Evolutionary conservation across 208 protist genomes (phyloP), one percentile per base, ranked within the genome.

Genomic region (Wallacemonas sp.): DNA sequence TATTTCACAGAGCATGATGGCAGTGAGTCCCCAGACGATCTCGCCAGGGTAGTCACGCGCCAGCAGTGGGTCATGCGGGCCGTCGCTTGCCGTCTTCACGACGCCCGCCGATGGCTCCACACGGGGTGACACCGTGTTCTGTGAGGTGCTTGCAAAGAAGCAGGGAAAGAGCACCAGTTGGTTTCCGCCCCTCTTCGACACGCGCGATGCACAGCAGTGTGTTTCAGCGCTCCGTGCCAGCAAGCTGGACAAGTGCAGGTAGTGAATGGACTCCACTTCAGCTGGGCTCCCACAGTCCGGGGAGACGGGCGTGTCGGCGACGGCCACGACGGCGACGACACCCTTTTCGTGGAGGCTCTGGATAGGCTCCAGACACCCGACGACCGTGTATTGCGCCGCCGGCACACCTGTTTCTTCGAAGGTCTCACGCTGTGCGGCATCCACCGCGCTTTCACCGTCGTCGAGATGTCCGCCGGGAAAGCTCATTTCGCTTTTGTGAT

Each of bases 1-100:
- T 4, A 96, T 63, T 65, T 96, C 87, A 57, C 79, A 85, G 13
- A 81, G 66, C 45, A 90, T 73, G 68, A 92, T 86, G 27, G 77
- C 74, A 0, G 90, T 95, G 30, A 96, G 63, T 1, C 87, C 91
- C 86, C 87, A 96, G 9, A 96, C 91, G 1, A 93, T 55, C 73
- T 92, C 81, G 21, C 87, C 87, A 27, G 85, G 85, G 61, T 85
- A 92, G 50, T 89, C 75, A n/a, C 61, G 59, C 3, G 73, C 68
- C 24, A 85, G 76, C 78, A 95, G 67, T 24, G 81, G 85, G 9
- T 65, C 57, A 17, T 76, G 76, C 17, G 59, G 74, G 36, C 54
- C 69, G 62, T 95, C 86, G 21, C 82, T 78, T 33, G 46, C 50
- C 33, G 73, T 63, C 34, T 17, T 17, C 10, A 38, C 32, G 53